A percentile compares a stretch with the other conserved stretches of the same genome.
Evolutionary conservation across 2,329 filamentous ascomycete genomes (phyloP).

Genomic region (Neurospora sp.): DNA sequence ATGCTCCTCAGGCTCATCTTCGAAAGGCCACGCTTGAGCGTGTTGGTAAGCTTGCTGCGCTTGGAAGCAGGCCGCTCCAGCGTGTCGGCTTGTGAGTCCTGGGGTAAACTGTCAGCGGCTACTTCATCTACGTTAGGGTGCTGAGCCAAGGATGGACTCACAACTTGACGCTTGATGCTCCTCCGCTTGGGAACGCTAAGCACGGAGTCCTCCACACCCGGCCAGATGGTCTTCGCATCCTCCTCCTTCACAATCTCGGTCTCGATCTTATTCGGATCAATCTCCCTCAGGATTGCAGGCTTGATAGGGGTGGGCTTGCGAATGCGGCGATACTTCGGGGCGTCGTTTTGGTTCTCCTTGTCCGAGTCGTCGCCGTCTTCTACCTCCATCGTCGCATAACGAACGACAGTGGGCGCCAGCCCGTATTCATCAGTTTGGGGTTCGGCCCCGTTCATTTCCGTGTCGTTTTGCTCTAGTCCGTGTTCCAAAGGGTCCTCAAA

Average conservation of each 20-base stretch:
- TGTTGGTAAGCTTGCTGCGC: not conserved
- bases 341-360: not conserved
- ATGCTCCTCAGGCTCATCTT: not conserved
- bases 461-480: not conserved
- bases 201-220: not conserved
- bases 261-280: not conserved
- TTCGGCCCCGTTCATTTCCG: not conserved
- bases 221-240: not conserved
- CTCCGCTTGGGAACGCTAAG: not conserved
- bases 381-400: not conserved
- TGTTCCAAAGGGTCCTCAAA: not conserved
- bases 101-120: not conserved
- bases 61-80: not conserved
- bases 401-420: not conserved
- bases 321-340: not conserved
- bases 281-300: not conserved
- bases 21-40: not conserved
- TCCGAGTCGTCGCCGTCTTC: not conserved
- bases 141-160: not conserved
- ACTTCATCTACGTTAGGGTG: not conserved
- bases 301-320: not conserved
- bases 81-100: not conserved
- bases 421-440: not conserved
- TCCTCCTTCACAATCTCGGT: not conserved
- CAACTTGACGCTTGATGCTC: not conserved